Evolutionary conservation across 495 filamentous ascomycete genomes (phyloP), one percentile per base, ranked within the genome.

Genomic region (Neurospora pannonica): DNA sequence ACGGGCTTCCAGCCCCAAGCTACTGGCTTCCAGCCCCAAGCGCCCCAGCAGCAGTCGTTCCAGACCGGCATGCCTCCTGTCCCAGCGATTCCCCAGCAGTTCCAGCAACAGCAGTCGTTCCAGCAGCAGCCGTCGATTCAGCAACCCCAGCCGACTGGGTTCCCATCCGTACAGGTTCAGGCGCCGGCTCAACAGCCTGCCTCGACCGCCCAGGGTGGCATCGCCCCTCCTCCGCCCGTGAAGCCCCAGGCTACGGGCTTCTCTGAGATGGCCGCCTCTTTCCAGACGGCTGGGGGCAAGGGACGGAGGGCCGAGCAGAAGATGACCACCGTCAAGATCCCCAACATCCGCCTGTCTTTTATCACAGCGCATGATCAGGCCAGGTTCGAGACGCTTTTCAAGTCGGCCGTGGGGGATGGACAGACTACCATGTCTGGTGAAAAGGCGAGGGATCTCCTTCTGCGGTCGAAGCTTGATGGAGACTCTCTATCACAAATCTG

Each of bases 361-460:
- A 95, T 99, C 73, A 98, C 97, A 1, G 94, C 93, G 31, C 90
- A 92, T 76, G 97, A 99, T 78, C 97, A 99, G 81, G 92, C 95
- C 73, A 97, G 96, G 82, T 99, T 99, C 78, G 97, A 99, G 86
- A 94, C 97, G 75, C 85, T 99, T 10, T 99, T 99, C 85, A 98
- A 97, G 84, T 95, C 94, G 70, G 97, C 97, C 10, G 94, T 95
- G 42, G 94, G 94, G 13, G 92, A 95, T 77, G 81, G 79, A n/a
- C 92, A 88, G 74, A 91, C 92, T 78, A 94, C 96, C 54, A 87
- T 99, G 85, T 92, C 93, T 78, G 97, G 93, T 28, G 97, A 98
- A 72, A 94, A 97, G 80, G 95, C 94, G 28, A 89, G 91, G 80
- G 95, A 97, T 78, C 84, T 99, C 28, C 85, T 99, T 46, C 77